A percentile compares a stretch with the other conserved stretches of the same genome.
Evolutionary conservation across 2,329 filamentous ascomycete species (phyloP).

Genomic region (Rosellinia necatrix): DNA sequence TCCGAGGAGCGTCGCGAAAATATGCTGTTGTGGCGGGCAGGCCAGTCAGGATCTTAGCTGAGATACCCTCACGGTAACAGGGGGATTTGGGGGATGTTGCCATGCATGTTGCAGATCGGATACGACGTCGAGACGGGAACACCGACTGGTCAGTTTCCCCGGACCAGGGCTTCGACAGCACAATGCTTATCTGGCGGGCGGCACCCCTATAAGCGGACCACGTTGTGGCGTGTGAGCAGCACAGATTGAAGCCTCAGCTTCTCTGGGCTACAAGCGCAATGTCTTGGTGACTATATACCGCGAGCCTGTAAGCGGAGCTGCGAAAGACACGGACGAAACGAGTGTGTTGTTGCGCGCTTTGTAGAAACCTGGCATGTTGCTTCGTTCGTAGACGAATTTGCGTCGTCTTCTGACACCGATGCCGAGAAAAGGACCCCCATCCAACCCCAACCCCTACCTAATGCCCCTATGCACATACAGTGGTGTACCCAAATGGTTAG

Average conservation of each 20-base stretch:
- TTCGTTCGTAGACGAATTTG: too few relatives aligned
- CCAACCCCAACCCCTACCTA: too few relatives aligned
- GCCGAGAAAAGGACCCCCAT: too few relatives aligned
- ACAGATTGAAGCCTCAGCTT: constrained; percentile 11
- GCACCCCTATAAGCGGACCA: constrained; percentile 9
- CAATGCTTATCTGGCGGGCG: constrained; percentile 4
- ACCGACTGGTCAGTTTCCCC: constrained; percentile 22
- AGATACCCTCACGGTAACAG: constrained; percentile 1
- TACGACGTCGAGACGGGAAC: constrained; percentile 20
- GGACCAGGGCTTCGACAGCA: constrained; percentile 1
- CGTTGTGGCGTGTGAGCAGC: constrained; percentile 3
- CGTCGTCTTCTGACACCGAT: too few relatives aligned
- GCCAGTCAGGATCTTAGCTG: neutral
- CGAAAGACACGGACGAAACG: neutral
- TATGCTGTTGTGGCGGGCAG: neutral
- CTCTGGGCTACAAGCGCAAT: neutral
- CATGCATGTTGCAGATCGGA: constrained; percentile 19
- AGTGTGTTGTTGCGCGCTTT: too few relatives aligned
- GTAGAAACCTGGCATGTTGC: too few relatives aligned
- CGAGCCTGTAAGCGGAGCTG: neutral
- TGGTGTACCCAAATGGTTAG: neutral
- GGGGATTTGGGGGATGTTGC: constrained; percentile 10
- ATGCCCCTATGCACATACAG: neutral
- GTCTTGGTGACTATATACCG: neutral
- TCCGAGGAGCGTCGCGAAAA: neutral